Evolutionary conservation across 495 filamentous ascomycete genomes (phyloP).

Genomic region (Podospora pseudoanserina): DNA sequence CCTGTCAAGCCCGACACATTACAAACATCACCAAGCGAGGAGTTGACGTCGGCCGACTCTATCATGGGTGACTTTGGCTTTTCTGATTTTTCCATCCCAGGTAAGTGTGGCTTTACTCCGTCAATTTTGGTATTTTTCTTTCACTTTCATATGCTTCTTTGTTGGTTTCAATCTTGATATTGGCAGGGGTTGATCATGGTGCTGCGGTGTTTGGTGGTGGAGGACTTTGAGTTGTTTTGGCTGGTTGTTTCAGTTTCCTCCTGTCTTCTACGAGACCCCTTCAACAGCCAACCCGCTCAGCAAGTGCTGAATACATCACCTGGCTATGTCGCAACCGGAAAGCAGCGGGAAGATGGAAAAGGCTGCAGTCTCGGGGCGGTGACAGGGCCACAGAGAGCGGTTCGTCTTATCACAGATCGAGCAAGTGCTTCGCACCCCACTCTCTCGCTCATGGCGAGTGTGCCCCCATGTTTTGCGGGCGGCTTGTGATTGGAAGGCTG

Average conservation of each 20-base stretch:
- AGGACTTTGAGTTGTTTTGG: not conserved
- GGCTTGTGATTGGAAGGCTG: slow-evolving; percentile 27
- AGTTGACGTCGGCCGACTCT: slow-evolving; percentile 33
- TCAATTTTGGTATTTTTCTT: not conserved
- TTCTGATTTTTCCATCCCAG: slow-evolving; percentile 29
- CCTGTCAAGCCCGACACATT: slow-evolving; percentile 35
- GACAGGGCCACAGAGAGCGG: slow-evolving; percentile 22
- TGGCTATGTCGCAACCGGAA: slow-evolving; percentile 1
- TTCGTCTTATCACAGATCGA: slow-evolving; percentile 30
- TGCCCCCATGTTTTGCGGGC: slow-evolving; percentile 22
- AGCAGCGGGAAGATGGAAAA: not conserved
- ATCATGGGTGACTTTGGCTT: slow-evolving; percentile 39
- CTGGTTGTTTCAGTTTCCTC: not conserved
- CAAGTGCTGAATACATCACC: not conserved
- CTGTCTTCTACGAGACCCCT: not conserved
- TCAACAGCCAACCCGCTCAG: not conserved
- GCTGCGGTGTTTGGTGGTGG: not conserved
- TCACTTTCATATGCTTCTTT: not conserved
- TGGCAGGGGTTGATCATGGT: not conserved
- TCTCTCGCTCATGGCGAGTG: slow-evolving; percentile 5
- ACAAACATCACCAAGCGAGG: slow-evolving; percentile 36
- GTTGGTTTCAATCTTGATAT: not conserved
- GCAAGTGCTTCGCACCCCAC: slow-evolving; percentile 18
- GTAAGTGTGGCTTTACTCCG: slow-evolving; percentile 22
- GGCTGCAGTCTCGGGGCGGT: slow-evolving; percentile 6